Base-by-base conservation (phyloP, 805 yeast genomes). In the Jamesozyma lodderae region DNA sequence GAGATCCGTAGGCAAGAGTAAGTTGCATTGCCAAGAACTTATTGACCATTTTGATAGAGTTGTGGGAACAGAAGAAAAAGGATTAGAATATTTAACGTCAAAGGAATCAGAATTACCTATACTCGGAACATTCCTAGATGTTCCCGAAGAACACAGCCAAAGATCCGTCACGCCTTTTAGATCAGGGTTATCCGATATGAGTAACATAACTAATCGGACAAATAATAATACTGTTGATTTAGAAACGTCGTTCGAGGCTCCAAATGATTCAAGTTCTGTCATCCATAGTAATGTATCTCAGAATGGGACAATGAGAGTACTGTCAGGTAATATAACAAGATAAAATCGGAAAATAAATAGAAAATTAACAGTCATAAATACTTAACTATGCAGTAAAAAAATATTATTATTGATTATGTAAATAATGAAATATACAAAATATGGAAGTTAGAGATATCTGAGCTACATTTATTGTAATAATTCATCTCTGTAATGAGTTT, bases 401-500 rank as follows among this genome's bases (percentile, higher is more conserved):
- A n/a, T n/a, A n/a, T n/a, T n/a, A n/a, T n/a, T n/a, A n/a, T n/a
- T n/a, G n/a, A n/a, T n/a, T n/a, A n/a, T n/a, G n/a, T n/a, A n/a
- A n/a, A n/a, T n/a, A n/a, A n/a, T n/a, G n/a, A n/a, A n/a, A n/a
- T n/a, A n/a, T n/a, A n/a, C n/a, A n/a, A n/a, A n/a, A n/a, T n/a
- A n/a, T n/a, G n/a, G n/a, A n/a, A n/a, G n/a, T n/a, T n/a, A n/a
- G n/a, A n/a, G n/a, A n/a, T n/a, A n/a, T n/a, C n/a, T n/a, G n/a
- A n/a, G n/a, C n/a, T n/a, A n/a, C 17, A 23, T n/a, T 41, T 44
- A 49, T 41, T 55, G 62, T 33, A 85, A 66, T 48, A 83, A 61
- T 53, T 76, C 79, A 56, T 86, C 95, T 56, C 94, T 73, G 68
- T 62, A 85, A 57, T 92, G 95, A 22, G 77, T 75, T 70, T 90